Percentiles rank a stretch among this genome's conserved stretches.
Conservation (phyloP, 495 filamentous ascomycete species). For the Trichoderma asperelloides region DNA sequence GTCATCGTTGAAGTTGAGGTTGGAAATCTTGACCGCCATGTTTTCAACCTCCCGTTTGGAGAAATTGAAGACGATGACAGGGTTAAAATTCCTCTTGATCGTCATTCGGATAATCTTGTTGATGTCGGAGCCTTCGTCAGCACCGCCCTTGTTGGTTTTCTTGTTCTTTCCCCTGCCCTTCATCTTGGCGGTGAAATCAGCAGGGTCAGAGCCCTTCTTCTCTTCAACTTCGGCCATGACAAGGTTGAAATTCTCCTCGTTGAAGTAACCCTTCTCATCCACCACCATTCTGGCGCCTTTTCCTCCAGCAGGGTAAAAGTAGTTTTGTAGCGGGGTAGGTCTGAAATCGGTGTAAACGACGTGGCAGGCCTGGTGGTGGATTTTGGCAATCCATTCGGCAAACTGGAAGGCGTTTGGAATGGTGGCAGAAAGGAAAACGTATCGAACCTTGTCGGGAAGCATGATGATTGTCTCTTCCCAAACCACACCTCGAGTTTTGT, state of each 20-base stretch:
- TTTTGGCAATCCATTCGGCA: constrained; percentile 97
- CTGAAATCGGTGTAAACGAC: constrained; percentile 98
- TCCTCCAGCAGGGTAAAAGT: constrained; percentile 90
- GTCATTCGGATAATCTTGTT: constrained; percentile 98
- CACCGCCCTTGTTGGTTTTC: constrained; percentile 75
- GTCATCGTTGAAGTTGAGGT: constrained; percentile 93
- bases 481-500: constrained; percentile 87
- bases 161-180: constrained; percentile 88
- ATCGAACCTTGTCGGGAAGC: constrained; percentile 93
- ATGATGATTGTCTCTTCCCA: constrained; percentile 99
- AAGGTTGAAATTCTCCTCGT: constrained; percentile 93
- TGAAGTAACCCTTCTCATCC: constrained; percentile 90
- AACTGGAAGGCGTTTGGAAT: constrained; percentile 99
- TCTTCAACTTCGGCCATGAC: constrained; percentile 87
- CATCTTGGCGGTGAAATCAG: constrained; percentile 64
- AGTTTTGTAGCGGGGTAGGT: constrained; percentile 91
- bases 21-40: constrained; percentile 73
- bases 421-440: constrained; percentile 97
- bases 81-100: constrained; percentile 90
- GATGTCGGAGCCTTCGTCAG: constrained; percentile 65
- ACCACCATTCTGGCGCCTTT: constrained; percentile 93
- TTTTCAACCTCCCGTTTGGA: constrained; percentile 93
- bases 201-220: constrained; percentile 75
- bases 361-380: constrained; percentile 92
- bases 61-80: constrained; percentile 98